Evolutionary conservation across 495 filamentous ascomycete species (phyloP).

Genomic region (Penicillium atrosanguineum): DNA sequence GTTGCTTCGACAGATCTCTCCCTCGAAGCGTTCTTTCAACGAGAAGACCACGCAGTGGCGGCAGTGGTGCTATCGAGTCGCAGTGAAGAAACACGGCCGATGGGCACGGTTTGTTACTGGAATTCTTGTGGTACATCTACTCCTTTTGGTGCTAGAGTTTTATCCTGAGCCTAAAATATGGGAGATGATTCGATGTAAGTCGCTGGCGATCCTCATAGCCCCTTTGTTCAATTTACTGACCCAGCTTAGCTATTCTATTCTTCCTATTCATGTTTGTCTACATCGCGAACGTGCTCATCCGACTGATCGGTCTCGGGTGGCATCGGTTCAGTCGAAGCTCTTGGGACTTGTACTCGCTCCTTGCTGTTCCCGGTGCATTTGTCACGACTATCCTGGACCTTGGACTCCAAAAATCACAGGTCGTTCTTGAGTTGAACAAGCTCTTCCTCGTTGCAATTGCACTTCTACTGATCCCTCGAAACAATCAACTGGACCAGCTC

Average conservation of each 20-base stretch:
- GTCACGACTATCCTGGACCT: slow-evolving; percentile 69
- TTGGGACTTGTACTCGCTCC: slow-evolving; percentile 89
- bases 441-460: slow-evolving; percentile 89
- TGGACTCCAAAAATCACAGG: slow-evolving; percentile 48
- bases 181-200: slow-evolving; percentile 53
- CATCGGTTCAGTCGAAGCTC: slow-evolving; percentile 87
- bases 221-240: background rate
- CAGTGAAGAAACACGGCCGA: slow-evolving; percentile 88
- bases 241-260: slow-evolving; percentile 58
- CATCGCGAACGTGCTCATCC: slow-evolving; percentile 77
- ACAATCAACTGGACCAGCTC: slow-evolving; percentile 95
- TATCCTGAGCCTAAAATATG: slow-evolving; percentile 68
- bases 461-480: slow-evolving; percentile 89
- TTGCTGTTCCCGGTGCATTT: slow-evolving; percentile 82
- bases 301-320: slow-evolving; percentile 89
- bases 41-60: slow-evolving; percentile 73
- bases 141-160: slow-evolving; percentile 82
- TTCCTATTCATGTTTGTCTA: slow-evolving; percentile 83
- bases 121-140: slow-evolving; percentile 76
- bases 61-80: slow-evolving; percentile 90
- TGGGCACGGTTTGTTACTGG: slow-evolving; percentile 83
- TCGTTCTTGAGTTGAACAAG: slow-evolving; percentile 81
- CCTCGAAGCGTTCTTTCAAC: slow-evolving; percentile 80
- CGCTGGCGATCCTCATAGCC: background rate
- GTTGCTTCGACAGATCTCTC: slow-evolving; percentile 86